These are phyloP conservation scores for Zygosaccharomyces bailii DNA, from an alignment of 805 yeast genomes.

Conservation along the genomic window DNA sequence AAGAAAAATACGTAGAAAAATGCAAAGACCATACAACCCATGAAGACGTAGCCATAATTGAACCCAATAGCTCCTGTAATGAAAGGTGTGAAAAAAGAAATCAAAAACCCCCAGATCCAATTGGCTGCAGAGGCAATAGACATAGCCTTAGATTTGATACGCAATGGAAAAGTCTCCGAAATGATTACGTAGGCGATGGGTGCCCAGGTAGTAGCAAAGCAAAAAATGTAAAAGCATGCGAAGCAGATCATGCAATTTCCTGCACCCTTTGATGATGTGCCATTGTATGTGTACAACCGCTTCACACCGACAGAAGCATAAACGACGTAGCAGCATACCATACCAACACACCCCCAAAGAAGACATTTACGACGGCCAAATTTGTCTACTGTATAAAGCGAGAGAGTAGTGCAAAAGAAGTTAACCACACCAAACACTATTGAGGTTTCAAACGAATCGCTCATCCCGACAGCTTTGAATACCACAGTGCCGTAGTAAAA, in stretches of 20 bases:
- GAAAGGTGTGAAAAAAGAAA: conserved; percentile 75
- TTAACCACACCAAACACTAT: conserved; percentile 60
- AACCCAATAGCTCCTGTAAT: conserved; percentile 64
- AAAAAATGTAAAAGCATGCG: conserved; percentile 68
- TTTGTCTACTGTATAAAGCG: conserved; percentile 51
- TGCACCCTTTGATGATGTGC: conserved; percentile 43
- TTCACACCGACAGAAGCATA: conserved; percentile 65
- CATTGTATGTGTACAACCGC: conserved; percentile 36
- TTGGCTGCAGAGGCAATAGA: conserved; percentile 62
- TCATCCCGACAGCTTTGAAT: conserved; percentile 59
- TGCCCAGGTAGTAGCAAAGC: conserved; percentile 78
- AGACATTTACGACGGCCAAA: conserved; percentile 53
- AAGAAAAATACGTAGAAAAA: conserved; percentile 68
- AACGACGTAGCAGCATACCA: conserved; percentile 45
- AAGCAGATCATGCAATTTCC: conserved; percentile 73
- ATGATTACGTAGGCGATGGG: conserved; percentile 65
- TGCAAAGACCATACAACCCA: conserved; percentile 57
- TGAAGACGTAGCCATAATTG: conserved; percentile 63
- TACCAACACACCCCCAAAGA: conserved; percentile 48
- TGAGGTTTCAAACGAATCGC: conserved; percentile 58
- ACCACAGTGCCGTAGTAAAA: conserved; percentile 66
- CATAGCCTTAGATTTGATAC: conserved; percentile 60
- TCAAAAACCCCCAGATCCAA: conserved; percentile 67
- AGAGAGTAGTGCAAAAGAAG: conserved; percentile 54
- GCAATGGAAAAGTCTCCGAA: conserved; percentile 69